Evolutionary conservation across 305 asterid species (phyloP).

Genomic region (Solanum hybrid): DNA sequence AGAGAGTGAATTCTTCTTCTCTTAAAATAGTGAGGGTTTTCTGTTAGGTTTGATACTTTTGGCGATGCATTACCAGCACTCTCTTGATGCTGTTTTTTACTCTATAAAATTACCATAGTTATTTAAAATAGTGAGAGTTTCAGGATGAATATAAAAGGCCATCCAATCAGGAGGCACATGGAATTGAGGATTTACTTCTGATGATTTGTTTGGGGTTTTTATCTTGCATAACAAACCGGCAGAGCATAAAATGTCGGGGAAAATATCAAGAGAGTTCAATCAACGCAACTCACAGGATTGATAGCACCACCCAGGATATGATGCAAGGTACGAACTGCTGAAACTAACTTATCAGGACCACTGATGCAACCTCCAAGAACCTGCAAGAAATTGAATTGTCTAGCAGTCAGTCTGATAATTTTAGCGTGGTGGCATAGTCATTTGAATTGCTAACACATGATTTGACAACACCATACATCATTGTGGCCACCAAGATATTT

Average conservation of each 20-base stretch:
- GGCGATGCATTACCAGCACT: background rate
- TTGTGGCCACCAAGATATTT: slow-evolving; percentile 92
- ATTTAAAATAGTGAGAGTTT: background rate
- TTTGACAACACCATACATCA: slow-evolving; percentile 50
- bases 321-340: slow-evolving; percentile 75
- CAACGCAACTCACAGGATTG: slow-evolving; percentile 63
- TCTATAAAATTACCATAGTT: background rate
- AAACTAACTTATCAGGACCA: slow-evolving; percentile 74
- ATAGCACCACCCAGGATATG: slow-evolving; percentile 89
- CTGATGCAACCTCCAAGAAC: slow-evolving; percentile 88
- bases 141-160: background rate
- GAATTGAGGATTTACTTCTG: background rate
- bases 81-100: background rate
- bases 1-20: background rate
- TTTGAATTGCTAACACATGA: background rate
- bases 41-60: background rate
- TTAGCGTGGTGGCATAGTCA: background rate
- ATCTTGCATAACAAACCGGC: background rate
- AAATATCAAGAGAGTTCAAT: background rate
- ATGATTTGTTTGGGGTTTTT: background rate
- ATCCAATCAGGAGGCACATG: background rate
- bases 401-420: background rate
- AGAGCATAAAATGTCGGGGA: background rate
- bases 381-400: slow-evolving; percentile 23
- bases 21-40: background rate